Percentiles rank a stretch among this genome's conserved stretches.
Conservation (phyloP, 2,329 filamentous ascomycete species). For the Colletotrichum paranaense region DNA sequence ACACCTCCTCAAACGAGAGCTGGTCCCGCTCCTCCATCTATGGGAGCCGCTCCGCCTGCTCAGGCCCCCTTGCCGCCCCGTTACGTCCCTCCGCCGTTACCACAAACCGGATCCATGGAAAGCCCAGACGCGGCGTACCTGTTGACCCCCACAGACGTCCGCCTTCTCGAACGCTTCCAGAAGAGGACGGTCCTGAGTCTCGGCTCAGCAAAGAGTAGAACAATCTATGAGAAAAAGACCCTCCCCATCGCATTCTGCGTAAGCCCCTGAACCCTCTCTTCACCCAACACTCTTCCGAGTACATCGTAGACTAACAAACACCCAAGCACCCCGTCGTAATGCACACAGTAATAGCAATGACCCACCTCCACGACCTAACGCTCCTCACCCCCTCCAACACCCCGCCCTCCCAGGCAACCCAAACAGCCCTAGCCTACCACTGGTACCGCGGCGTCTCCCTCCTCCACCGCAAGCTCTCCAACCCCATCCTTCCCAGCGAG, state of each 20-base stretch:
- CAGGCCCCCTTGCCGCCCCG: constrained; percentile 32
- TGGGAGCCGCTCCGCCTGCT: not conserved
- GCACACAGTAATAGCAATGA: constrained; percentile 64
- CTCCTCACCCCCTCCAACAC: constrained; percentile 39
- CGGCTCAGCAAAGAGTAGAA: constrained; percentile 44
- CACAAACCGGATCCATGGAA: constrained; percentile 19
- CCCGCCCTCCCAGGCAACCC: constrained; percentile 38
- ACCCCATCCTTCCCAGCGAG: constrained; percentile 46
- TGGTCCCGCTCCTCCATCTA: not conserved
- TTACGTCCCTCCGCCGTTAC: constrained; percentile 31
- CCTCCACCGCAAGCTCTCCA: constrained; percentile 57
- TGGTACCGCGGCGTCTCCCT: constrained; percentile 58
- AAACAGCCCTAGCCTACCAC: constrained; percentile 54
- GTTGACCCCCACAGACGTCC: constrained; percentile 46
- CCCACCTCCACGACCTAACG: constrained; percentile 64
- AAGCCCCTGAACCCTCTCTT: constrained; percentile 32
- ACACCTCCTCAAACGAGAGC: not conserved
- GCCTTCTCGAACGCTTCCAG: constrained; percentile 54
- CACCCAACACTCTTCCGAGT: not conserved
- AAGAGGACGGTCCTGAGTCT: constrained; percentile 54
- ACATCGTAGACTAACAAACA: constrained; percentile 33
- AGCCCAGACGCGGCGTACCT: constrained; percentile 45
- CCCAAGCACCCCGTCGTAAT: constrained; percentile 62
- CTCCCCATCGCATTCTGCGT: constrained; percentile 53
- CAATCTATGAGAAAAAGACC: constrained; percentile 49